Base-by-base conservation (phyloP, 441 rosid genomes). In the Hura crepitans region DNA sequence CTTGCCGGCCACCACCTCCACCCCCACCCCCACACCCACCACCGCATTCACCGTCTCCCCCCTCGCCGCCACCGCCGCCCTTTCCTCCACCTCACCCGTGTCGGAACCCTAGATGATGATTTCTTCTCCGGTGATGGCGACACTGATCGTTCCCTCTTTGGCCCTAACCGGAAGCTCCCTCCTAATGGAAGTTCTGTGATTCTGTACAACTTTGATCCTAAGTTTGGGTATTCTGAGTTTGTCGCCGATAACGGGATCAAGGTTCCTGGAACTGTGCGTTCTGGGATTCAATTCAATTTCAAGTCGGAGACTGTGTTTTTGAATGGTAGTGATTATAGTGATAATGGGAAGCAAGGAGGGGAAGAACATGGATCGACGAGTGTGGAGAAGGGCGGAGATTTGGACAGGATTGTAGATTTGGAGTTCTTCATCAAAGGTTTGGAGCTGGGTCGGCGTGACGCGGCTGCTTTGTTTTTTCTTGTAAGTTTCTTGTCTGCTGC, bases 401-500 rank as follows among this genome's bases (percentile, higher is more conserved):
- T 82, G 30, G 90, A 86, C 14, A 75, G 74, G 18, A 72, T 84
- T 59, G 72, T 80, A 57, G 96, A 90, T 77, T 85, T 89, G 75
- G 87, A 82, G 57, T 71, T 85, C 73, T 80, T 92, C 43, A 65
- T 89, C 1, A 95, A 83, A 74, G 92, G 95, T 27, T 77, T 95
- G 60, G 97, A 83, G 80, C 59, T 90, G n/a, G 96, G 95, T 17
- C 82, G 83, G 18, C 89, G 82, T 0, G 99, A 92, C 60, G 89
- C 93, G 0, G 92, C 88, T 9, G 80, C 92, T 15, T 77, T 95
- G 74, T 83, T 90, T 69, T 84, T 85, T 64, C 78, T 95, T 10
- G 85, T 92, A 61, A 95, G 89, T 78, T 89, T 90, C 67, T 68
- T 92, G 56, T 90, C 97, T 30, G 93, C 94, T 3, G 96, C 97